Evolutionary conservation across 805 yeast species (phyloP).

Genomic region (Starmera pachycereana): DNA sequence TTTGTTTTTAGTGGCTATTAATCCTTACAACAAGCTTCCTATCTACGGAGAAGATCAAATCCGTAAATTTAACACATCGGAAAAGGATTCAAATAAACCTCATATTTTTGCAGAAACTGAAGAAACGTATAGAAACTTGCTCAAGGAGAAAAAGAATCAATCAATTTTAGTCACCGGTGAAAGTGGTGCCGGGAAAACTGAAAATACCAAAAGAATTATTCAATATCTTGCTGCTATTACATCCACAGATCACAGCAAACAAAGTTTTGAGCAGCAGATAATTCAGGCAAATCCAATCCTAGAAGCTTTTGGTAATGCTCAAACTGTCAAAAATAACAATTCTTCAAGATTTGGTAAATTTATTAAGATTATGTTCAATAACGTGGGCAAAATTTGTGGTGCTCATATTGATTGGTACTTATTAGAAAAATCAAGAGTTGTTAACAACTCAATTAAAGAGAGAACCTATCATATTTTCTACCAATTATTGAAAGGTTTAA

Average conservation of each 20-base stretch:
- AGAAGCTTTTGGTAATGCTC: conserved; percentile 96
- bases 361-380: conserved; percentile 70
- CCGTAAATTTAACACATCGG: conserved; percentile 39
- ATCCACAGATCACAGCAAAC: conserved; percentile 17
- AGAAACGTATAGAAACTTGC: conserved; percentile 68
- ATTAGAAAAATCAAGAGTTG: conserved; percentile 87
- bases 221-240: conserved; percentile 83
- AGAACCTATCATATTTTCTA: conserved; percentile 92
- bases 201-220: conserved; percentile 88
- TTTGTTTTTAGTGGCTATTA: conserved; percentile 85
- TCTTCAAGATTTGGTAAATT: conserved; percentile 97
- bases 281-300: conserved; percentile 90
- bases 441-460: conserved; percentile 62
- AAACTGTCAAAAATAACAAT: conserved; percentile 86
- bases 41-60: conserved; percentile 58
- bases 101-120: conserved; percentile 91
- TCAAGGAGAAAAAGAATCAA: conserved; percentile 65
- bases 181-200: conserved; percentile 98
- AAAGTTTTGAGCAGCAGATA: conserved; percentile 70
- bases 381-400: conserved; percentile 59
- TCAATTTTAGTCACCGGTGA: conserved; percentile 97
- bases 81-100: conserved; percentile 48
- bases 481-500: conserved; percentile 66
- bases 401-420: conserved; percentile 94
- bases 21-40: conserved; percentile 73